Base-by-base conservation (phyloP, 345 rosid genomes). In the Pugionium cornutum region DNA sequence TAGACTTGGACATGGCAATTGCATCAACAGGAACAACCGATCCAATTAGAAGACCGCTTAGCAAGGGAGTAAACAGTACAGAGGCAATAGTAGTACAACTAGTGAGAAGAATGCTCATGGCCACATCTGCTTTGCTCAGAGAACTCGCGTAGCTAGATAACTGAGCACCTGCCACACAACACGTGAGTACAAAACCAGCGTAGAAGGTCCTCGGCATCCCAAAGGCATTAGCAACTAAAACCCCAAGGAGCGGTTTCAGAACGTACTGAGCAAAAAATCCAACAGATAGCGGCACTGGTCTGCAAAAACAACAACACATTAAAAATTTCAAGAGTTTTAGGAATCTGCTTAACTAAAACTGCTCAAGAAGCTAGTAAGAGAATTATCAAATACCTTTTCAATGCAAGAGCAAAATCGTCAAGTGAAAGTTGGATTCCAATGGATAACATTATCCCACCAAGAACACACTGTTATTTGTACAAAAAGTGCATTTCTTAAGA, bases 121-220 rank as follows among this genome's bases (percentile, higher is more conserved):
- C 97, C 18, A 92, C 91, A 78, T 92, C 98, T 45, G 96, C 87
- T 59, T 74, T 74, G 29, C 77, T 60, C 1, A 74, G 10, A 31
- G 72, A 74, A 7, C 77, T 67, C 4, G 77, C 77, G 31, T 74
- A 74, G 41, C 77, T 74, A 53, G 98, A 89, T 3, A 92, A 66
- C 74, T 89, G 98, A 78, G 98, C 98, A 40, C 97, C 98, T 1
- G 90, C 85, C 49, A 89, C 97, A 80, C 98, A 92, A 73, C 89
- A 66, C 0, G 66, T 72, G 75, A 92, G 94, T 64, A 92, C 81
- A 75, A 92, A 92, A 58, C 97, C 97, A 0, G 97, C 87, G 53
- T 76, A 87, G 75, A 92, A 92, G 69, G 70, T 74, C 62, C 35
- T 83, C 53, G 97, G 75, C 84, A 89, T 78, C 77, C 91, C 79